Evolutionary conservation across 2,329 filamentous ascomycete species (phyloP).

Genomic region (Botrytis fragariae): DNA sequence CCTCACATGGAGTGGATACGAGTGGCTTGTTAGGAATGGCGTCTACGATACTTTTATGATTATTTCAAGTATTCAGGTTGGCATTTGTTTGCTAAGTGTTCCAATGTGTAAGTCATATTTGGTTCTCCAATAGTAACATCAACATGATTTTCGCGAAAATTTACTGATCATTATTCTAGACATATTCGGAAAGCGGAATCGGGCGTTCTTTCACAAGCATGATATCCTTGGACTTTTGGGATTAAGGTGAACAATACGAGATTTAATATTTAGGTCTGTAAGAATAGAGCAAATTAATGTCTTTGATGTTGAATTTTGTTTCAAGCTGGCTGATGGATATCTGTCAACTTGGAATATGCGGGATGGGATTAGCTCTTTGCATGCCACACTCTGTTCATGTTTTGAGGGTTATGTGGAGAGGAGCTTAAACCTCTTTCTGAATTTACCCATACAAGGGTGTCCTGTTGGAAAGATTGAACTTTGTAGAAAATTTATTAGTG

Average conservation of each 20-base stretch:
- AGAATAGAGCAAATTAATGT: background rate
- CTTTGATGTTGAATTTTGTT: background rate
- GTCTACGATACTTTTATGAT: slow-evolving; percentile 62
- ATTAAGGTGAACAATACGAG: background rate
- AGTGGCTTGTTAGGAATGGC: slow-evolving; percentile 73
- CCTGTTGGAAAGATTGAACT: background rate
- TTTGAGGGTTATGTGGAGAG: too few species aligned
- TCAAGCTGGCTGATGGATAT: background rate
- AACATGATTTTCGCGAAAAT: background rate
- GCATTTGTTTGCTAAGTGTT: slow-evolving; percentile 70
- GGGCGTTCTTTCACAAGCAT: slow-evolving; percentile 13
- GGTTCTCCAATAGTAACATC: background rate
- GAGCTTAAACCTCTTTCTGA: too few species aligned
- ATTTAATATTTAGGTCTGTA: background rate
- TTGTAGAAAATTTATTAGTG: background rate
- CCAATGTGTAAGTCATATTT: slow-evolving; percentile 67
- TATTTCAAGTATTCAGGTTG: slow-evolving; percentile 74
- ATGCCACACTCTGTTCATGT: background rate
- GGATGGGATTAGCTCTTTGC: background rate
- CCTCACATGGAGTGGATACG: slow-evolving; percentile 78
- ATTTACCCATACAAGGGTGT: background rate
- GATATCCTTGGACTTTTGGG: background rate
- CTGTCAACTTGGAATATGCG: background rate
- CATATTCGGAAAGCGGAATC: slow-evolving; percentile 17
- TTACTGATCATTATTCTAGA: slow-evolving; percentile 12